Evolutionary conservation across 225 moss, liverwort and hornwort species (phyloP), one percentile per base, ranked within the genome.

Genomic region (Bryoerythrophyllum caledonicum): DNA sequence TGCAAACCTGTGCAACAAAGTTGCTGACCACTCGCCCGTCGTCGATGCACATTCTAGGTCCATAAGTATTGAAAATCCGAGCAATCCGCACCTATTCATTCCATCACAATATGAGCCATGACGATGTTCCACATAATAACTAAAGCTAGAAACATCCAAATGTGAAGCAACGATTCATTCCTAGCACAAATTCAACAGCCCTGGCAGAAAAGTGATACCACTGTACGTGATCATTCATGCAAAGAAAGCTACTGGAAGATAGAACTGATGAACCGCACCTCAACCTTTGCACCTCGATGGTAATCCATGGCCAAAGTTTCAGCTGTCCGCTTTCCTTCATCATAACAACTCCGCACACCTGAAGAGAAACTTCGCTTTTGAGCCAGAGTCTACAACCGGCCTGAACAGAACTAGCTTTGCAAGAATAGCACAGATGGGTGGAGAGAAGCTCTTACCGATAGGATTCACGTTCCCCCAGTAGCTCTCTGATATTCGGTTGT

Each of bases 391-490:
- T 27, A 21, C 13, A 68, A 67, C 44, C 15, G 5, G 34, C 6
- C 9, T 13, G 25, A 30, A 28, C 24, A 66, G 56, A 40, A 17
- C 59, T 34, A 38, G 15, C 58, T 59, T 34, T 21, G 59, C 46
- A 23, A 35, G 46, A 67, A 56, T 28, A 17, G 25, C 9, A 51
- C n/a, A 76, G 35, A 56, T 41, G 2, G 25, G 59, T 43, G 37
- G 68, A 24, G 23, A 61, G 52, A 34, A 32, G 56, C 34, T 21
- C 60, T 32, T 58, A 82, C 82, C 78, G 61, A 82, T 82, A 27
- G 82, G 82, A 46, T 82, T 82, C 26, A 82, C 77, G 17, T 82
- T 82, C 14, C 82, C 82, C 82, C 82, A 82, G 77, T 82, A 82
- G 23, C 38, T 73, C 68, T 82, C 82, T 74, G 73, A 20, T 51